Evolutionary conservation across 1,284 basidiomycete species (phyloP).

Genomic region (Porphyrellus sp.): DNA sequence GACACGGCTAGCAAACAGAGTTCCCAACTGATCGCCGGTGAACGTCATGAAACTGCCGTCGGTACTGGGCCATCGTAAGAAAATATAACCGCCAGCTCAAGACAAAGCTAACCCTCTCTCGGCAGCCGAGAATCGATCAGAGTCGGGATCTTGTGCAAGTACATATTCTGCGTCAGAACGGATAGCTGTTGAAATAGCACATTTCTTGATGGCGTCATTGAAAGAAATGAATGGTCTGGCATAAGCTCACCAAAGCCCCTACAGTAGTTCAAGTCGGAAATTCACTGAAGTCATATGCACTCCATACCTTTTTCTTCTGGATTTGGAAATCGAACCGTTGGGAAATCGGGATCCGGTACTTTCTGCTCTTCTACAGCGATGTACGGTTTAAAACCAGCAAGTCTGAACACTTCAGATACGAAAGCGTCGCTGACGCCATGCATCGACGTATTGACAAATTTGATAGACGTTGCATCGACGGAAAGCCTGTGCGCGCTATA

Average conservation of each 20-base stretch:
- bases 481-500: slow-evolving; percentile 12
- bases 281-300: neutral
- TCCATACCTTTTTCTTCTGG: slow-evolving; percentile 78
- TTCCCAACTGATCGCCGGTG: slow-evolving; percentile 80
- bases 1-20: slow-evolving; percentile 65
- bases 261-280: slow-evolving; percentile 11
- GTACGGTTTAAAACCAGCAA: slow-evolving; percentile 57
- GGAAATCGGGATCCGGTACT: slow-evolving; percentile 76
- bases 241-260: slow-evolving; percentile 54
- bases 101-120: slow-evolving; percentile 52
- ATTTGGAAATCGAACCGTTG: slow-evolving; percentile 81
- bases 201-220: slow-evolving; percentile 46
- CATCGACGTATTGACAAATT: slow-evolving; percentile 83
- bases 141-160: slow-evolving; percentile 83
- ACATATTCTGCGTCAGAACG: slow-evolving; percentile 54
- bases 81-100: neutral
- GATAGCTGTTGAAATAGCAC: slow-evolving; percentile 63
- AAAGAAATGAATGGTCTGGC: neutral
- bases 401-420: slow-evolving; percentile 52
- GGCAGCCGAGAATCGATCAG: slow-evolving; percentile 80
- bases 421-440: slow-evolving; percentile 79
- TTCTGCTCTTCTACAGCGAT: slow-evolving; percentile 62
- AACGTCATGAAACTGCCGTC: slow-evolving; percentile 67
- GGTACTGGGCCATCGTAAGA: slow-evolving; percentile 34
- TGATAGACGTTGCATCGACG: slow-evolving; percentile 26